phyloP scores from a whole-genome alignment of 345 rosid species.

The Garcia nutans region DNA sequence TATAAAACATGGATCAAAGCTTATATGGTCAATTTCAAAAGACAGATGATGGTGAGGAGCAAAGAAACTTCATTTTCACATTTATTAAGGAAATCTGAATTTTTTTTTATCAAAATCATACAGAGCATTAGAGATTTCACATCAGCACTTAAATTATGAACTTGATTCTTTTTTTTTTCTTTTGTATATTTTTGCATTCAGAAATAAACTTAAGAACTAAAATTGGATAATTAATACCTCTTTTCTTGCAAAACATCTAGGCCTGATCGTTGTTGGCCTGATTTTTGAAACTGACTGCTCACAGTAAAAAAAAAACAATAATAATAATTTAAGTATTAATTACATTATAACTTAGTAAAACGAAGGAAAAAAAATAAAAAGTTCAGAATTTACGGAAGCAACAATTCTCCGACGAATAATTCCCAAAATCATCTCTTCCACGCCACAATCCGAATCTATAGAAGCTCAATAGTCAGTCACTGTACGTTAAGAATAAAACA shows the following conservation, averaged over 20 bases:
- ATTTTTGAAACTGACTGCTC: constrained; percentile 20
- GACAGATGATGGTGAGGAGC: background rate
- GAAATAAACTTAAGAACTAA: background rate
- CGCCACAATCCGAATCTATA: background rate
- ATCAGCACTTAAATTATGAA: too few relatives aligned
- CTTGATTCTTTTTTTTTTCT: too few relatives aligned
- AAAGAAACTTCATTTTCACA: background rate
- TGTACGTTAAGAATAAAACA: background rate
- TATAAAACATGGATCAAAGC: background rate
- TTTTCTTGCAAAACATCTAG: constrained; percentile 11
- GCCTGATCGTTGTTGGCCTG: constrained; percentile 7
- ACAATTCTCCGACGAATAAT: constrained; percentile 20
- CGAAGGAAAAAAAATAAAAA: background rate
- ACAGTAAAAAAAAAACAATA: background rate
- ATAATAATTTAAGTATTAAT: background rate
- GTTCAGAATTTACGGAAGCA: constrained; percentile 15
- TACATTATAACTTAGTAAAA: too few relatives aligned
- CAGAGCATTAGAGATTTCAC: background rate
- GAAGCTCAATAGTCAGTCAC: background rate
- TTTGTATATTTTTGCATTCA: background rate
- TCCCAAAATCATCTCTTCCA: constrained; percentile 27
- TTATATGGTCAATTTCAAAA: too few relatives aligned
- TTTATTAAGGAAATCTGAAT: background rate
- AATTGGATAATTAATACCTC: constrained; percentile 12
- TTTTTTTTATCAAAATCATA: background rate